phyloP scores from a whole-genome alignment of 140 eudicot species.

The Stevia rebaudiana region DNA sequence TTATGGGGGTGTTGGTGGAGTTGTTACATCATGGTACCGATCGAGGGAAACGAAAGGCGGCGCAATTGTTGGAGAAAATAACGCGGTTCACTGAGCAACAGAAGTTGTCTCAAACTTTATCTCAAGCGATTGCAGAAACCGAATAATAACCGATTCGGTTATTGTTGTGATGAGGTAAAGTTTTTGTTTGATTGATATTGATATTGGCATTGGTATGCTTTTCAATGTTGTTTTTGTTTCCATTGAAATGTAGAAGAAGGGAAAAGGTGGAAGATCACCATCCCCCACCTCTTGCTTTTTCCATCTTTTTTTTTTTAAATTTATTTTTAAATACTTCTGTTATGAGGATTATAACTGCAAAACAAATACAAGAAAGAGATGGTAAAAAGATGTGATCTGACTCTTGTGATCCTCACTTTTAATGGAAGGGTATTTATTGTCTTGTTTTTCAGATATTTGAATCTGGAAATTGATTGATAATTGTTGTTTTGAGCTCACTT shows the following conservation, averaged over 20 bases:
- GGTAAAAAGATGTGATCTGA: conserved; percentile 20
- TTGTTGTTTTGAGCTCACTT: not conserved
- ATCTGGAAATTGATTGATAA: conserved; percentile 1
- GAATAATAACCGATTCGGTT: conserved; percentile 1
- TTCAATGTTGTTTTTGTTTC: conserved; percentile 20
- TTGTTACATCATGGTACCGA: conserved; percentile 63
- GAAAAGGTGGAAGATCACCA: conserved; percentile 67
- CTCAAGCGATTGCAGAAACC: conserved; percentile 29
- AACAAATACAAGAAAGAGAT: conserved; percentile 20
- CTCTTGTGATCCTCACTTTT: conserved; percentile 50
- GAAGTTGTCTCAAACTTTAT: conserved; percentile 42
- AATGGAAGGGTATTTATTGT: conserved; percentile 39
- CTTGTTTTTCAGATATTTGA: not conserved
- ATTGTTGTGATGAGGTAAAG: conserved; percentile 13
- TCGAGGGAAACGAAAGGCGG: conserved; percentile 79
- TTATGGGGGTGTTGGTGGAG: conserved; percentile 43
- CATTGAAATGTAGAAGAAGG: conserved; percentile 29
- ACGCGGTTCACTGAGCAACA: conserved; percentile 60
- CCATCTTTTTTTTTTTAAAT: not conserved
- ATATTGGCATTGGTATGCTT: conserved; percentile 18
- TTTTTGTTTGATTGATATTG: conserved; percentile 13
- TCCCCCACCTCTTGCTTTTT: conserved; percentile 27
- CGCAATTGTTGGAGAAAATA: conserved; percentile 60
- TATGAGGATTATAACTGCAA: conserved; percentile 20
- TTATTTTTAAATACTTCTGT: conserved; percentile 15